Percentiles rank a stretch among this genome's conserved stretches.
phyloP scores from a whole-genome alignment of 1,284 basidiomycete species.

The Trichosporon coremiiforme region DNA sequence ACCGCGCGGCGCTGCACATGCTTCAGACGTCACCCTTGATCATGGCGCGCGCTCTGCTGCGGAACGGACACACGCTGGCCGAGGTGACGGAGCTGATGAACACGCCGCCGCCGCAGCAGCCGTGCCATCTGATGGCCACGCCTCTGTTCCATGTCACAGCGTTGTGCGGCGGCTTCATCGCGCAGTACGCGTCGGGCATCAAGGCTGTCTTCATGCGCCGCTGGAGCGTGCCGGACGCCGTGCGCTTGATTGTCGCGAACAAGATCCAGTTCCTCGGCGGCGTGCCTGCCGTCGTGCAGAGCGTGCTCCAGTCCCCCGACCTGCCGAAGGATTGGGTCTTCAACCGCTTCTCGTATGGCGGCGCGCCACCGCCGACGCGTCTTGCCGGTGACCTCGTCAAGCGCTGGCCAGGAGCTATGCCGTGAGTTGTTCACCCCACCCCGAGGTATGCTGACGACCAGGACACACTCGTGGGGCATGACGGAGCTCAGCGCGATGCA shows the following conservation, averaged over 20 bases:
- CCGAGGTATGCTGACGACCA: neutral
- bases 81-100: slow-evolving; percentile 23
- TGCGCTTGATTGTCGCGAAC: slow-evolving; percentile 38
- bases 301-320: slow-evolving; percentile 42
- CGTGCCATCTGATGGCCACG: slow-evolving; percentile 39
- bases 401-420: slow-evolving; percentile 40
- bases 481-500: slow-evolving; percentile 25
- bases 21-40: slow-evolving; percentile 24
- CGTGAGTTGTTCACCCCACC: neutral
- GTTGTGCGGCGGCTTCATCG: slow-evolving; percentile 46
- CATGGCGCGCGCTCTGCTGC: slow-evolving; percentile 24
- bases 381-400: slow-evolving; percentile 39
- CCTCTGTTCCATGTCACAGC: slow-evolving; percentile 55
- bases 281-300: slow-evolving; percentile 47
- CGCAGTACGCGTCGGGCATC: slow-evolving; percentile 34
- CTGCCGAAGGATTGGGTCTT: slow-evolving; percentile 31
- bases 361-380: slow-evolving; percentile 47
- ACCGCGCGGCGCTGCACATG: slow-evolving; percentile 32
- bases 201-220: slow-evolving; percentile 48
- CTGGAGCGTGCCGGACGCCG: slow-evolving; percentile 45
- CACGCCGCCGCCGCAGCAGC: slow-evolving; percentile 11
- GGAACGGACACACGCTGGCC: slow-evolving; percentile 36
- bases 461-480: slow-evolving; percentile 30
- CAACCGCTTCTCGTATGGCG: slow-evolving; percentile 51
- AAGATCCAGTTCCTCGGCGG: slow-evolving; percentile 45